phyloP scores from a whole-genome alignment of 2,329 filamentous ascomycete genomes.

The Scedosporium minutisporum region DNA sequence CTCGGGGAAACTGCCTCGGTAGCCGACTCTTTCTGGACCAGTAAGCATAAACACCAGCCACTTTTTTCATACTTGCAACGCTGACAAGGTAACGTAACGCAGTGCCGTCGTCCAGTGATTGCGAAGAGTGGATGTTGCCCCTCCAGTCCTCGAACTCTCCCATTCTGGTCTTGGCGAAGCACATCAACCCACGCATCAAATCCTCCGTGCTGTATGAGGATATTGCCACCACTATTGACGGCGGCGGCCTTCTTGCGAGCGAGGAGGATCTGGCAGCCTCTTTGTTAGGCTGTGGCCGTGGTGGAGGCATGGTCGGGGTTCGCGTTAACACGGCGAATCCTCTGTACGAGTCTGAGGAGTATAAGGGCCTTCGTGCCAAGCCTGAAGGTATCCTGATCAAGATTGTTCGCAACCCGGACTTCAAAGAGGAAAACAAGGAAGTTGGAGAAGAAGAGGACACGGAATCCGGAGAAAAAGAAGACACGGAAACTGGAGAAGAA shows the following conservation, averaged over 20 bases:
- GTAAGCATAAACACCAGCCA: neutral
- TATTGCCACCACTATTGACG: neutral
- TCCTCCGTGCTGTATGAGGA: neutral
- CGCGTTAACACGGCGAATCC: neutral
- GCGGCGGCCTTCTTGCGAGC: neutral
- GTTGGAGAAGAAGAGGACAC: no score
- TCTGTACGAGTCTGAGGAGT: neutral
- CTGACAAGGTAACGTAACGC: neutral
- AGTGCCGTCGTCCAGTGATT: neutral
- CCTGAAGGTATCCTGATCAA: neutral
- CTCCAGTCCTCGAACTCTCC: neutral
- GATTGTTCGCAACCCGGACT: neutral
- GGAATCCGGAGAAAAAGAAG: no score
- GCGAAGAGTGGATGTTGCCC: neutral
- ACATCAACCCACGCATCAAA: neutral
- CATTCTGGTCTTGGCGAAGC: neutral
- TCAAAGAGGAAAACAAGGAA: neutral
- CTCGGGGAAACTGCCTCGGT: neutral
- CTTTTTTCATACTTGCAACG: neutral
- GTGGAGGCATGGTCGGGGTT: neutral
- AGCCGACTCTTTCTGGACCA: neutral
- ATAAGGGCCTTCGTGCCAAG: neutral
- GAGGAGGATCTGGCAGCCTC: neutral
- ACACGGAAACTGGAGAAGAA: no score
- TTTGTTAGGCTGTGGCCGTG: neutral